Percentiles rank a stretch among this genome's conserved stretches.
Evolutionary conservation across 148 eudicot genomes (phyloP).

Genomic region (Spergularia marina): DNA sequence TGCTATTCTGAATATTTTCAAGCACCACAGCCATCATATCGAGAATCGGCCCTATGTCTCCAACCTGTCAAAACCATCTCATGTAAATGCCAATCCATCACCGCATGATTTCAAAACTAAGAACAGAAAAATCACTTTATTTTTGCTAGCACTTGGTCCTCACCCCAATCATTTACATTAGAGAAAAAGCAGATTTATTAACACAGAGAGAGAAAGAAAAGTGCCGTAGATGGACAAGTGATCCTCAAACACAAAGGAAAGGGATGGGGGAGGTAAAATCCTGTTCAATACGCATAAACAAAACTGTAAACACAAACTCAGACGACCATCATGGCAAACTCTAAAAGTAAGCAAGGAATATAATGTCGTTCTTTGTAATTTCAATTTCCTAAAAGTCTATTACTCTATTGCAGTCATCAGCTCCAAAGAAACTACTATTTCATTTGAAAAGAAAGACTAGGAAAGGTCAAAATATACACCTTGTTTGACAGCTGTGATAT

Average conservation of each 20-base stretch:
- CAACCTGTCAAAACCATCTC: conserved; percentile 50
- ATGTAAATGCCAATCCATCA: conserved; percentile 4
- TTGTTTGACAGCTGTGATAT: conserved; percentile 62
- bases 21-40: conserved; percentile 83
- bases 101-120: not conserved
- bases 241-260: too few relatives aligned
- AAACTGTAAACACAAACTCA: not conserved
- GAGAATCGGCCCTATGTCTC: conserved; percentile 78
- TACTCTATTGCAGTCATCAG: not conserved
- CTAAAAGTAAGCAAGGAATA: not conserved
- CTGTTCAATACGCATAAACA: too few relatives aligned
- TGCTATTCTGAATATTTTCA: conserved; percentile 59
- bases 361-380: not conserved
- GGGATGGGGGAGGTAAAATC: too few relatives aligned
- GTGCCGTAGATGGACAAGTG: not conserved
- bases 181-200: not conserved
- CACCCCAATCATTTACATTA: not conserved
- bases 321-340: not conserved
- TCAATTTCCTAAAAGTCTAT: not conserved
- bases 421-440: not conserved
- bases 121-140: not conserved
- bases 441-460: not conserved
- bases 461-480: conserved; percentile 37
- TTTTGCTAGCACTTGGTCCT: not conserved
- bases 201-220: not conserved